phyloP scores from a whole-genome alignment of 495 filamentous ascomycete species.

The Neurospora sp. region DNA sequence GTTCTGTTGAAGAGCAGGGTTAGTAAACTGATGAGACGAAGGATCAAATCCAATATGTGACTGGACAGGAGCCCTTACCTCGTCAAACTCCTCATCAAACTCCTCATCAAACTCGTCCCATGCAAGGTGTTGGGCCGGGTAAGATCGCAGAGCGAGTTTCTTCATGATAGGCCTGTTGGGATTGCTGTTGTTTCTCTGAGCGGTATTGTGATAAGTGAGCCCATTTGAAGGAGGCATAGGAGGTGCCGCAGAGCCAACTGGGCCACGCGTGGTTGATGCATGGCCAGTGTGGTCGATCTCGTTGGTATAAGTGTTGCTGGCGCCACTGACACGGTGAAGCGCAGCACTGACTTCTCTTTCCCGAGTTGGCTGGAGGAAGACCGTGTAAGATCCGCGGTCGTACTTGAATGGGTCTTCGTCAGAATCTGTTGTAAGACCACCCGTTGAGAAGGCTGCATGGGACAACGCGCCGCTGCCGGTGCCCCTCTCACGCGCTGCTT shows the following conservation, averaged over 20 bases:
- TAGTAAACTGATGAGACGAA: background rate
- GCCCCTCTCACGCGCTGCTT: background rate
- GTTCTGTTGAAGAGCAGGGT: constrained; percentile 4
- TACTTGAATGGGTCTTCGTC: constrained; percentile 26
- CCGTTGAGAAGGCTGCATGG: constrained; percentile 4
- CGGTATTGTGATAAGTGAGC: background rate
- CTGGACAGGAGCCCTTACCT: constrained; percentile 3
- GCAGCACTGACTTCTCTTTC: constrained; percentile 22
- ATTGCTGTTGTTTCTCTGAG: constrained; percentile 5
- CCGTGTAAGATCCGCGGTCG: constrained; percentile 14
- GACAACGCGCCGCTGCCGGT: constrained; percentile 1
- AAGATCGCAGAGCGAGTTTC: constrained; percentile 2
- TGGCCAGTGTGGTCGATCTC: background rate
- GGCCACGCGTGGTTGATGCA: background rate
- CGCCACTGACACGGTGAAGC: constrained; percentile 9
- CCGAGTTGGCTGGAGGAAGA: constrained; percentile 14
- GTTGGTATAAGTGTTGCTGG: constrained; percentile 5
- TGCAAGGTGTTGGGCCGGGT: background rate
- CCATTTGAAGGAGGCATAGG: background rate
- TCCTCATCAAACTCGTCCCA: constrained; percentile 9
- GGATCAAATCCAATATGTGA: background rate
- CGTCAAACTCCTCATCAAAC: constrained; percentile 13
- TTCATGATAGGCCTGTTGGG: constrained; percentile 4
- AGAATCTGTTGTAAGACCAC: constrained; percentile 11
- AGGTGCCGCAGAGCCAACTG: constrained; percentile 1